phyloP scores from a whole-genome alignment of 2,329 filamentous ascomycete species.

The Fusarium falciforme region DNA sequence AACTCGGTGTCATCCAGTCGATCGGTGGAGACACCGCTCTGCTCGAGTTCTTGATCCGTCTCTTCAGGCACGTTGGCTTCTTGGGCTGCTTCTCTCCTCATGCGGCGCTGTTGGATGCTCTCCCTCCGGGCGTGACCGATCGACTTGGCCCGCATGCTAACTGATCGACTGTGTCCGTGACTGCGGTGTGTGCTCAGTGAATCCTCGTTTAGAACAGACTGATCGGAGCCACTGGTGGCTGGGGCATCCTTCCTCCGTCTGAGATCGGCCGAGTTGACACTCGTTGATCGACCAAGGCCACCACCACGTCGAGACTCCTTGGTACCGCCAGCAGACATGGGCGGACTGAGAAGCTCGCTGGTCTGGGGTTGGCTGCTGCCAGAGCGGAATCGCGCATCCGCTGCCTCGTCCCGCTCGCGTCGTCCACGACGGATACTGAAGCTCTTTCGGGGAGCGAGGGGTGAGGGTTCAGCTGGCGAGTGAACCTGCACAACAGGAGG shows the following conservation, averaged over 20 bases:
- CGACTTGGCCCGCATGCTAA: constrained; percentile 83
- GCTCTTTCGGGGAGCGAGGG: constrained; percentile 79
- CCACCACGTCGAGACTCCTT: constrained; percentile 69
- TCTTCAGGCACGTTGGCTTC: constrained; percentile 90
- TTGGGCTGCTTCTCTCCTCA: constrained; percentile 76
- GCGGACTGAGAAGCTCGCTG: constrained; percentile 81
- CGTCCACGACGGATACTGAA: constrained; percentile 80
- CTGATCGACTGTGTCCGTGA: constrained; percentile 65
- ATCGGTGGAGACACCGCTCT: constrained; percentile 70
- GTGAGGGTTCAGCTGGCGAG: constrained; percentile 72
- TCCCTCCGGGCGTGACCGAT: constrained; percentile 89
- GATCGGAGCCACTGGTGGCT: constrained; percentile 82
- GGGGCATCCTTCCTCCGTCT: constrained; percentile 79
- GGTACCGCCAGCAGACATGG: constrained; percentile 68
- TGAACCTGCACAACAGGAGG: constrained; percentile 84
- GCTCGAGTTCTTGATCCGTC: constrained; percentile 82
- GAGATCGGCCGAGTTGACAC: constrained; percentile 89
- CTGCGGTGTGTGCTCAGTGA: constrained; percentile 63
- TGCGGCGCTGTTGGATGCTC: constrained; percentile 88
- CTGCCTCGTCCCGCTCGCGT: constrained; percentile 64
- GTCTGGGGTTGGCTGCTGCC: constrained; percentile 78
- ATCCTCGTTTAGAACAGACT: constrained; percentile 70
- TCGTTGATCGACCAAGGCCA: constrained; percentile 85
- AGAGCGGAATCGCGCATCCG: constrained; percentile 60
- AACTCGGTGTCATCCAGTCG: constrained; percentile 77